Evolutionary conservation across 2,329 filamentous ascomycete genomes (phyloP), one percentile per base, ranked within the genome.

Genomic region (Alternaria brassicae): DNA sequence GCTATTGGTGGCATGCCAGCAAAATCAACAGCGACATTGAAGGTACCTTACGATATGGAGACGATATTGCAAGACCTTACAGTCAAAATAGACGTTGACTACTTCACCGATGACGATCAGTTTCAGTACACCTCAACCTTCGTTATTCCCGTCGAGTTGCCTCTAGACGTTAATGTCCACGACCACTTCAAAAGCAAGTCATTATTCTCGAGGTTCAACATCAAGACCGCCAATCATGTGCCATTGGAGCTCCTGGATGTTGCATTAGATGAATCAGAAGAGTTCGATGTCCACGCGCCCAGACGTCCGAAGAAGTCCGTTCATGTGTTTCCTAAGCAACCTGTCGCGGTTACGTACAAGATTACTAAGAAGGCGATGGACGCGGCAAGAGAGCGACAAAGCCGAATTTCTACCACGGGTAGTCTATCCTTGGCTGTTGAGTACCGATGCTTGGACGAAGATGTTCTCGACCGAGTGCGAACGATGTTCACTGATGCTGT

Each of bases 151-250:
- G 89, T 95, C 2, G 85, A 90, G 1, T 82, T 99, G 4, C 91
- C 92, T 0, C 83, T 99, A 3, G 93, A 94, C 3, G 95, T 99
- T 62, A 98, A 98, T 66, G 95, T 99, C 6, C 93, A 98, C 71
- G 95, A 99, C 69, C 87, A 96, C 27, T 98, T 98, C 82, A 96
- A 97, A 74, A 88, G 92, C 63, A 81, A 88, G 7, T 84, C 87
- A 0, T 83, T 98, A 0, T 95, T 95, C 72, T 97, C 93, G 0
- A 89, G 90, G 9, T 99, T 99, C 75, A 96, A 91, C 13, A 89
- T 99, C 52, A 93, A 92, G 12, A 93, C 93, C 0, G 90, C 92
- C 1, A 91, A 85, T 56, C 77, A 86, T 23, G 88, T 89, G 28
- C 95, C 95, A 0, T 77, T 98, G 9, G 86, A 90, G 4, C 80